Evolutionary conservation across 2,329 filamentous ascomycete species (phyloP).

Genomic region (Ceratocystis ficicola): DNA sequence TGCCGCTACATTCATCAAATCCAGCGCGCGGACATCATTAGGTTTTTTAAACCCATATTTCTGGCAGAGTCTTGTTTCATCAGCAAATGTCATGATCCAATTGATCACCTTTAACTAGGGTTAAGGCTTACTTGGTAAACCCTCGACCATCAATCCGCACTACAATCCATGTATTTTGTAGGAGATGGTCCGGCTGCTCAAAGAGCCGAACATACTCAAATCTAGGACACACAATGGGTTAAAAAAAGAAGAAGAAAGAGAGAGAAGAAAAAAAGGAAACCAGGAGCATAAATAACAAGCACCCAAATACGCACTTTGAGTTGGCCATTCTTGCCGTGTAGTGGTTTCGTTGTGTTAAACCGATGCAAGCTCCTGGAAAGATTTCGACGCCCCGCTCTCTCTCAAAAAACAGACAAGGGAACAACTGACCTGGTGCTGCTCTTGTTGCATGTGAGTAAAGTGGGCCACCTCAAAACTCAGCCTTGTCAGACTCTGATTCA

Average conservation of each 20-base stretch:
- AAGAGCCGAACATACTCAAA: constrained; percentile 91
- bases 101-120: not conserved
- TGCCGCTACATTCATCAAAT: constrained; percentile 94
- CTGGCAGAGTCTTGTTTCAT: constrained; percentile 53
- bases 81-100: constrained; percentile 8
- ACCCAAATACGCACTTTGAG: constrained; percentile 36
- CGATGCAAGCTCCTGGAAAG: not conserved
- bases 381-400: constrained; percentile 12
- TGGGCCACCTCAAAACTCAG: constrained; percentile 12
- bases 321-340: constrained; percentile 37
- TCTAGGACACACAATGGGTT: constrained; percentile 35
- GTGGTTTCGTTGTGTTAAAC: not conserved
- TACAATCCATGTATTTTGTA: constrained; percentile 92
- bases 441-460: constrained; percentile 14
- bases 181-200: constrained; percentile 65
- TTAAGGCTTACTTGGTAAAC: constrained; percentile 68
- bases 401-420: not conserved
- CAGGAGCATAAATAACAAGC: not conserved
- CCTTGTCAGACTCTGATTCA: constrained; percentile 17
- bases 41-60: constrained; percentile 83
- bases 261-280: not conserved
- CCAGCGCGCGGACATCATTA: constrained; percentile 74
- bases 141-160: constrained; percentile 86
- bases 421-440: not conserved
- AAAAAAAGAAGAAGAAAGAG: not conserved